Evolutionary conservation across 1,284 basidiomycete species (phyloP).

Genomic region (Porodaedalea pini): DNA sequence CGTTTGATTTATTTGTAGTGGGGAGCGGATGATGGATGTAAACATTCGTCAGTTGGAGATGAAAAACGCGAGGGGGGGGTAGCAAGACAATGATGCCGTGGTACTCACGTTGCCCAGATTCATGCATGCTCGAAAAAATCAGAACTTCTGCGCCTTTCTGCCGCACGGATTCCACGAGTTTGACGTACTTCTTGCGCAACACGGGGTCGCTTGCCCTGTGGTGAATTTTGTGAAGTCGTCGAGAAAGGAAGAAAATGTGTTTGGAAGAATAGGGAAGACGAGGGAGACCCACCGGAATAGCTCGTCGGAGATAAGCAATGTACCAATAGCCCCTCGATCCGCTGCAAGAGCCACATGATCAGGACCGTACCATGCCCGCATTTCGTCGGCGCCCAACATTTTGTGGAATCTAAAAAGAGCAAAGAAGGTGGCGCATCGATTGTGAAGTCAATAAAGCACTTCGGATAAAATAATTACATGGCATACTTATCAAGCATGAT

Average conservation of each 20-base stretch:
- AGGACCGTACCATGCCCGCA: conserved; percentile 98
- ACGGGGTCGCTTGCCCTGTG: conserved; percentile 69
- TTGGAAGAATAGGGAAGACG: conserved; percentile 22
- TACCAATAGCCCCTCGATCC: conserved; percentile 91
- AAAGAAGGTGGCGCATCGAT: conserved; percentile 8
- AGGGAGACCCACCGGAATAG: conserved; percentile 70
- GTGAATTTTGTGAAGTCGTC: conserved; percentile 2
- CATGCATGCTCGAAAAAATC: conserved; percentile 99
- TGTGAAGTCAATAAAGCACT: neutral
- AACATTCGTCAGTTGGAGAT: conserved; percentile 8
- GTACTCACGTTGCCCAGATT: conserved; percentile 87
- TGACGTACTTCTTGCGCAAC: conserved; percentile 83
- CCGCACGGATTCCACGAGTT: conserved; percentile 86
- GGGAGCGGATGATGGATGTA: neutral
- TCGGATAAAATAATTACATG: neutral
- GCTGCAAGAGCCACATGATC: conserved; percentile 90
- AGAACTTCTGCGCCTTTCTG: conserved; percentile 89
- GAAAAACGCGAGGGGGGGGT: conserved; percentile 2
- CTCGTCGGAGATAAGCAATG: conserved; percentile 92
- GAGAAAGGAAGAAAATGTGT: neutral
- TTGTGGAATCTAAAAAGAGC: conserved; percentile 92
- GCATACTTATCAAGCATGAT: conserved; percentile 82
- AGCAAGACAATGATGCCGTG: neutral
- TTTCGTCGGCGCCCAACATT: conserved; percentile 91
- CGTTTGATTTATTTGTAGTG: neutral